These are phyloP conservation scores for Parasarocladium wereldwijsianum DNA, from an alignment of 2,329 filamentous ascomycete genomes.

Conservation along the genomic window DNA sequence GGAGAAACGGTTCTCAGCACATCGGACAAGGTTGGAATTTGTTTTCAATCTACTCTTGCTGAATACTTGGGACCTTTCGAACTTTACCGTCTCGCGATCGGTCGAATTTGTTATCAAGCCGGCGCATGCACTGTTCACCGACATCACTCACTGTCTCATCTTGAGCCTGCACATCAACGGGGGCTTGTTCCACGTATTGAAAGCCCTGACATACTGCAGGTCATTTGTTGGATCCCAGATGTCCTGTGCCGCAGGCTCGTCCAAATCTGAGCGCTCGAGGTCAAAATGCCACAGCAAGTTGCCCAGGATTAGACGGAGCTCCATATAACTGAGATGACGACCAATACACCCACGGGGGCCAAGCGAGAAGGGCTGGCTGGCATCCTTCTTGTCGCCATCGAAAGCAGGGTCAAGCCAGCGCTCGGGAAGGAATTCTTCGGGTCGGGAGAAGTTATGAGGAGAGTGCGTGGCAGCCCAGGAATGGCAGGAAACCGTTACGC, in stretches of 20 bases:
- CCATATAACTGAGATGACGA: conserved; percentile 31
- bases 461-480: conserved; percentile 25
- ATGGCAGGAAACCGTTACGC: conserved; percentile 23
- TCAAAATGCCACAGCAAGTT: conserved; percentile 35
- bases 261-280: conserved; percentile 17
- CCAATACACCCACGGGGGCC: conserved; percentile 36
- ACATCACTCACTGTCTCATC: too few species aligned
- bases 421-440: conserved; percentile 30
- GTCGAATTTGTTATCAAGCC: too few species aligned
- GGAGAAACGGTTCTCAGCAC: too few species aligned
- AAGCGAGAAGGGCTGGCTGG: conserved; percentile 30
- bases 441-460: conserved; percentile 26
- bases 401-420: conserved; percentile 28
- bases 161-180: conserved; percentile 13
- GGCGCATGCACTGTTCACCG: too few species aligned
- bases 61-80: too few species aligned
- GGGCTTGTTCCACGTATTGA: conserved; percentile 15
- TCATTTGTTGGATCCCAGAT: conserved; percentile 13
- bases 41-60: too few species aligned
- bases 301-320: conserved; percentile 33
- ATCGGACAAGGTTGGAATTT: too few species aligned
- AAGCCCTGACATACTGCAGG: conserved; percentile 11
- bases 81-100: too few species aligned
- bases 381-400: conserved; percentile 22
- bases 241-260: conserved; percentile 9